These are phyloP conservation scores for Colletotrichum echinochloae DNA, from an alignment of 2,329 filamentous ascomycete genomes.

Conservation along the genomic window DNA sequence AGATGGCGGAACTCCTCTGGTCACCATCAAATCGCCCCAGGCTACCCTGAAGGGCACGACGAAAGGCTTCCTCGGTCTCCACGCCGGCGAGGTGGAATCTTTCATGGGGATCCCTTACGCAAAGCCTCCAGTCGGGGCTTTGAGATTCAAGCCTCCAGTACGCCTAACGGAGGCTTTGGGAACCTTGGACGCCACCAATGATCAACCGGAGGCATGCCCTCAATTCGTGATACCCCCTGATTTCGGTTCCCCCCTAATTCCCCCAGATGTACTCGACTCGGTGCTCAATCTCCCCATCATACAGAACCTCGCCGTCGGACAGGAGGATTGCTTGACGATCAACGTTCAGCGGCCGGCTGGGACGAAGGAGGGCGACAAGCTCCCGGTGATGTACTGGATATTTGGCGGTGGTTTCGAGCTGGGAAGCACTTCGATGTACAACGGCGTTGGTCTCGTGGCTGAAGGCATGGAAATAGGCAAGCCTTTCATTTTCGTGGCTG, in stretches of 20 bases:
- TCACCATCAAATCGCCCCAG: constrained; percentile 29
- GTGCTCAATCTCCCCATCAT: constrained; percentile 27
- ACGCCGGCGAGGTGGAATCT: constrained; percentile 58
- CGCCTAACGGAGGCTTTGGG: constrained; percentile 45
- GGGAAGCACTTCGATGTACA: constrained; percentile 35
- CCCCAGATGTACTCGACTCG: constrained; percentile 39
- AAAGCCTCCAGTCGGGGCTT: constrained; percentile 63
- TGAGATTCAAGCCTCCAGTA: constrained; percentile 60
- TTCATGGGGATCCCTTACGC: constrained; percentile 70
- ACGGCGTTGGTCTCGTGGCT: constrained; percentile 44
- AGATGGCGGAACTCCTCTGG: constrained; percentile 12
- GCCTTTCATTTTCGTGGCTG: constrained; percentile 46
- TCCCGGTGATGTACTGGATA: constrained; percentile 37
- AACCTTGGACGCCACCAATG: constrained; percentile 57
- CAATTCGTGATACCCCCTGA: constrained; percentile 47
- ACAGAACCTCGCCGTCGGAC: constrained; percentile 34
- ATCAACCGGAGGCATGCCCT: constrained; percentile 45
- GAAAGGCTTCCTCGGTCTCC: constrained; percentile 29
- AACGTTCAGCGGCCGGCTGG: constrained; percentile 49
- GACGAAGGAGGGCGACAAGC: constrained; percentile 41
- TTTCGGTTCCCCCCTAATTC: constrained; percentile 44
- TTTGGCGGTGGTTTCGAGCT: constrained; percentile 35
- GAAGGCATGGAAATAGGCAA: constrained; percentile 50
- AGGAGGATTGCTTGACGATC: constrained; percentile 52
- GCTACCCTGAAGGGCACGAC: constrained; percentile 29